phyloP scores from a whole-genome alignment of 1,284 basidiomycete species.

The Ganoderma sp. region DNA sequence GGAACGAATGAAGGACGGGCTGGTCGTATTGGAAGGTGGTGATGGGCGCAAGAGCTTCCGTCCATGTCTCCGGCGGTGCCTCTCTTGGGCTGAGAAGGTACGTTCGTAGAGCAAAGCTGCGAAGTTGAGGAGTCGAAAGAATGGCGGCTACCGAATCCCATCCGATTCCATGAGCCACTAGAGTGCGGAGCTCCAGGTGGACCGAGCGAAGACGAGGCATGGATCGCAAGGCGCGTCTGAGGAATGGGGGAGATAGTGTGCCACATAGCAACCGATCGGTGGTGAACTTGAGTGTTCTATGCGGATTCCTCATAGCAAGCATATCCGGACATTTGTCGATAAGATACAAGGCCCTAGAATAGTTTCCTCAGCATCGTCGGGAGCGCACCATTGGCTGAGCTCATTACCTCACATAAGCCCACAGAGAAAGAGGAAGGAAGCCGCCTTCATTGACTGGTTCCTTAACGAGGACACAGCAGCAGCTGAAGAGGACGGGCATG shows the following conservation, averaged over 20 bases:
- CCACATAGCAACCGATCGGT: not conserved
- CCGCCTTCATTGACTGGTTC: not conserved
- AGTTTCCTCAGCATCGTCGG: not conserved
- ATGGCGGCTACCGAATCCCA: not conserved
- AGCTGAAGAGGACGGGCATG: not conserved
- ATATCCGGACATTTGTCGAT: not conserved
- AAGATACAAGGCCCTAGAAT: not conserved
- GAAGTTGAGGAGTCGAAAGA: not conserved
- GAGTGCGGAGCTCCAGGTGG: not conserved
- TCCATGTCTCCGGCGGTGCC: not conserved
- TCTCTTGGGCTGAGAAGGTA: not conserved
- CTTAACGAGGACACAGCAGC: not conserved
- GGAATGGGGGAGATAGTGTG: not conserved
- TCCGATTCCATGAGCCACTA: not conserved
- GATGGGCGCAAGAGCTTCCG: not conserved
- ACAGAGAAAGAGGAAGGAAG: not conserved
- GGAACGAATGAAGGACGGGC: not conserved
- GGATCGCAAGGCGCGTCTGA: not conserved
- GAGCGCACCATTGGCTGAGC: too few species aligned
- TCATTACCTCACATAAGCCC: not conserved
- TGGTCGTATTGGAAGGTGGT: slow-evolving; percentile 1
- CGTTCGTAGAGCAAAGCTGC: not conserved
- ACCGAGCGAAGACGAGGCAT: not conserved
- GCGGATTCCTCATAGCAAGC: not conserved
- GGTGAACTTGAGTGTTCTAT: not conserved